A percentile compares a stretch with the other conserved stretches of the same genome.
These are phyloP conservation scores for Annona squamosa DNA, from an alignment of 164 flowering plant species.

Conservation along the genomic window DNA sequence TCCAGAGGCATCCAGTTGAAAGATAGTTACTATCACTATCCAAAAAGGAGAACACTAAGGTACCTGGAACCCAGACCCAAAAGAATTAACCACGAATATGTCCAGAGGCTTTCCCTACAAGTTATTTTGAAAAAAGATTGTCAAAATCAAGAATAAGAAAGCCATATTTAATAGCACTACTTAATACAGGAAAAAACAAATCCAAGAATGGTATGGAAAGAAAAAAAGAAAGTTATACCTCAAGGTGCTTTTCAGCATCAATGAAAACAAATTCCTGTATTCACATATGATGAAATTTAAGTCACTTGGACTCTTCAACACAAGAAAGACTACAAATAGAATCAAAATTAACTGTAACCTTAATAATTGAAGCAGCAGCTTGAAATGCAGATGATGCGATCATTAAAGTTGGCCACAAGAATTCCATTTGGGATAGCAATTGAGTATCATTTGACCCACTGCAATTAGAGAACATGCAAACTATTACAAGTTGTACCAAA, in stretches of 20 bases:
- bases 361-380: conserved; percentile 78
- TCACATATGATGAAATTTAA: conserved; percentile 3
- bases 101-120: conserved; percentile 30
- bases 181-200: background rate
- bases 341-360: conserved; percentile 35
- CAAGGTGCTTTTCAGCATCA: conserved; percentile 28
- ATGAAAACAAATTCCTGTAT: conserved; percentile 34
- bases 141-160: background rate
- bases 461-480: conserved; percentile 20
- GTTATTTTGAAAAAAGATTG: background rate
- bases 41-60: background rate
- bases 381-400: conserved; percentile 78
- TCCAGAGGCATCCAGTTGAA: background rate
- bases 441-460: conserved; percentile 60
- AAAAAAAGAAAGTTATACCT: conserved; percentile 15
- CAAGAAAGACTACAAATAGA: background rate
- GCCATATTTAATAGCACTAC: background rate
- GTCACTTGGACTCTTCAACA: background rate
- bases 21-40: background rate
- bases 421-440: conserved; percentile 49
- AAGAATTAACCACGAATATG: conserved; percentile 36
- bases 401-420: conserved; percentile 77
- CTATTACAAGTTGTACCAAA: conserved; percentile 4
- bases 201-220: background rate
- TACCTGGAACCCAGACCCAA: conserved; percentile 41